Evolutionary conservation across 306 rosid species (phyloP).

Genomic region (Lithocarpus polystachyus): DNA sequence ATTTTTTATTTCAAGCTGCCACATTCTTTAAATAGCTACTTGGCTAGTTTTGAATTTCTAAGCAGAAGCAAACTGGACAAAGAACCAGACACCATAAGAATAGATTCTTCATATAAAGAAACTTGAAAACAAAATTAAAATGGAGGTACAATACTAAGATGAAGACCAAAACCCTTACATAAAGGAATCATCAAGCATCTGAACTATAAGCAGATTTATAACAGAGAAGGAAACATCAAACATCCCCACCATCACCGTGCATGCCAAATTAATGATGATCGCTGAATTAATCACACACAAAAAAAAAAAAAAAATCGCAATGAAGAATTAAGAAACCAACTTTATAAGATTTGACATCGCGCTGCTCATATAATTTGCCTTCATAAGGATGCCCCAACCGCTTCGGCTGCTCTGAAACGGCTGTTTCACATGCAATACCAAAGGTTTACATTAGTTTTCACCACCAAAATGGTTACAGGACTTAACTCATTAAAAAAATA

Average conservation of each 20-base stretch:
- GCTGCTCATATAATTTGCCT: slow-evolving; percentile 64
- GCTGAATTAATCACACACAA: not conserved
- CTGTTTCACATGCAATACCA: slow-evolving; percentile 33
- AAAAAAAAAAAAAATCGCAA: not conserved
- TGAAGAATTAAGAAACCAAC: slow-evolving; percentile 45
- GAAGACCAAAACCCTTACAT: not conserved
- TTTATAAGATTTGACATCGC: slow-evolving; percentile 68
- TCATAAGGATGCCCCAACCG: slow-evolving; percentile 60
- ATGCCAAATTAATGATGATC: slow-evolving; percentile 14
- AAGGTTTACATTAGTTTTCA: not conserved
- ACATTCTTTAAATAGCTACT: not conserved
- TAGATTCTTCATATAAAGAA: not conserved
- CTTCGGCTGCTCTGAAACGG: slow-evolving; percentile 78
- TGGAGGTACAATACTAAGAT: not conserved
- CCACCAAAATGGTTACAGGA: not conserved
- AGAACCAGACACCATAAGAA: not conserved
- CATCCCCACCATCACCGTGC: slow-evolving; percentile 3
- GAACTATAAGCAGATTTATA: slow-evolving; percentile 1
- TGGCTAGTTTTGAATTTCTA: not conserved
- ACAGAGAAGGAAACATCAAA: not conserved
- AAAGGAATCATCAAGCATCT: slow-evolving; percentile 10
- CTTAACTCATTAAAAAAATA: not conserved
- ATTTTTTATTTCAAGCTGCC: not conserved
- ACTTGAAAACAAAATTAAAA: not conserved
- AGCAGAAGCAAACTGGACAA: not conserved